Conservation (phyloP, 2,329 filamentous ascomycete species). For the Fusarium udum region DNA sequence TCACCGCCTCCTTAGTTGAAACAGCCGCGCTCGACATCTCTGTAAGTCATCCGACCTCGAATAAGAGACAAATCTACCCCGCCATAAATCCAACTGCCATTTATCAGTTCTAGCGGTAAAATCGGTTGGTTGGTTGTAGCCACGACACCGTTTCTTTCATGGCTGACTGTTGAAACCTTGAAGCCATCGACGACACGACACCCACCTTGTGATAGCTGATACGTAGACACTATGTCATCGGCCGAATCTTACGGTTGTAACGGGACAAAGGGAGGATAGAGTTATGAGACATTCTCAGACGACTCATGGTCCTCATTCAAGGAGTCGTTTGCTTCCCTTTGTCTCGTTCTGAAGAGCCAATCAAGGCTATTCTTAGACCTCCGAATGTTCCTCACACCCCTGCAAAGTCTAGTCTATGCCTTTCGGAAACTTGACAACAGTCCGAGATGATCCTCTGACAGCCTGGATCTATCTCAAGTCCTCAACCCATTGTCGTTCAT, state of each 20-base stretch:
- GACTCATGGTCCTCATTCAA: not conserved
- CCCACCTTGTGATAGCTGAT: not conserved
- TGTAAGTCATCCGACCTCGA: not conserved
- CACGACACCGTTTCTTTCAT: not conserved
- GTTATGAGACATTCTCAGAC: not conserved
- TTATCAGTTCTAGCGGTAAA: not conserved
- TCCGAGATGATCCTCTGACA: not conserved
- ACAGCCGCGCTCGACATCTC: conserved; percentile 9
- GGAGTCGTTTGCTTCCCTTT: not conserved
- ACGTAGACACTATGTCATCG: conserved; percentile 5
- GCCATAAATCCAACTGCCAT: not conserved
- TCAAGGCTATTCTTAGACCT: not conserved
- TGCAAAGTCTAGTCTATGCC: not conserved
- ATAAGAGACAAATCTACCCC: not conserved
- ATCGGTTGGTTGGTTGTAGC: not conserved
- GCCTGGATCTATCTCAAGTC: not conserved
- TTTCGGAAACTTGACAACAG: not conserved
- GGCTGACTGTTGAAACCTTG: conserved; percentile 3
- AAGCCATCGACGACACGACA: conserved; percentile 17
- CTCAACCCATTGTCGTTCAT: too few relatives aligned
- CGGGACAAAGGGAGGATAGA: not conserved
- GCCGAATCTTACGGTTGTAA: not conserved
- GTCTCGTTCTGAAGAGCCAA: not conserved
- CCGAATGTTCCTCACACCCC: not conserved
- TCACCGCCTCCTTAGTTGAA: conserved; percentile 5